A percentile compares a stretch with the other conserved stretches of the same genome.
phyloP scores from a whole-genome alignment of 129 eudicot species.

The Artemisia annua region DNA sequence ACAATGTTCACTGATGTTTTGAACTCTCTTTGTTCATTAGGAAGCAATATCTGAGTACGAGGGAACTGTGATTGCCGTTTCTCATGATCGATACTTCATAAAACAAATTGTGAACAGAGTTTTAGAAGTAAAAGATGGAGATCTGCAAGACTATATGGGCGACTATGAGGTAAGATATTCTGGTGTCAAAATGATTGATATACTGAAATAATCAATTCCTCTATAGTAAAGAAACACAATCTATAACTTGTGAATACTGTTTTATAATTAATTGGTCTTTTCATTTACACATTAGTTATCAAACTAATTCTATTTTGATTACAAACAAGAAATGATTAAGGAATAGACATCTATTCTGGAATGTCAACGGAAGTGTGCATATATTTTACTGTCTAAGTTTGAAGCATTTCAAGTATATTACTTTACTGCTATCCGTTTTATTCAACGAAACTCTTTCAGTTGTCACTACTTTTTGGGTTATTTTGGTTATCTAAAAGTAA shows the following conservation, averaged over 20 bases:
- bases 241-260: not conserved
- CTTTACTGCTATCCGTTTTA: too few relatives aligned
- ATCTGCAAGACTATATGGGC: slow-evolving; percentile 71
- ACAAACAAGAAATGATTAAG: too few relatives aligned
- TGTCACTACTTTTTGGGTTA: not conserved
- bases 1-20: slow-evolving; percentile 20
- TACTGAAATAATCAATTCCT: not conserved
- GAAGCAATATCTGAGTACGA: slow-evolving; percentile 89
- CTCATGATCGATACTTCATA: slow-evolving; percentile 95
- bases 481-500: not conserved
- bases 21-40: slow-evolving; percentile 33
- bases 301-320: too few relatives aligned
- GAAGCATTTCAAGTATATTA: too few relatives aligned
- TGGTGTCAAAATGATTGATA: not conserved
- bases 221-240: not conserved
- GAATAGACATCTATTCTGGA: too few relatives aligned
- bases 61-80: slow-evolving; percentile 93
- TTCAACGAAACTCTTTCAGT: not conserved
- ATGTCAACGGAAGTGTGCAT: too few relatives aligned
- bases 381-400: too few relatives aligned
- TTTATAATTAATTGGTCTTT: not conserved
- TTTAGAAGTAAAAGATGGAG: slow-evolving; percentile 82
- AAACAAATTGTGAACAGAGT: slow-evolving; percentile 72
- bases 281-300: too few relatives aligned
- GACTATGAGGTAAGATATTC: slow-evolving; percentile 40